phyloP scores from a whole-genome alignment of 2,329 filamentous ascomycete genomes.

The Dactylella cylindrospora region DNA sequence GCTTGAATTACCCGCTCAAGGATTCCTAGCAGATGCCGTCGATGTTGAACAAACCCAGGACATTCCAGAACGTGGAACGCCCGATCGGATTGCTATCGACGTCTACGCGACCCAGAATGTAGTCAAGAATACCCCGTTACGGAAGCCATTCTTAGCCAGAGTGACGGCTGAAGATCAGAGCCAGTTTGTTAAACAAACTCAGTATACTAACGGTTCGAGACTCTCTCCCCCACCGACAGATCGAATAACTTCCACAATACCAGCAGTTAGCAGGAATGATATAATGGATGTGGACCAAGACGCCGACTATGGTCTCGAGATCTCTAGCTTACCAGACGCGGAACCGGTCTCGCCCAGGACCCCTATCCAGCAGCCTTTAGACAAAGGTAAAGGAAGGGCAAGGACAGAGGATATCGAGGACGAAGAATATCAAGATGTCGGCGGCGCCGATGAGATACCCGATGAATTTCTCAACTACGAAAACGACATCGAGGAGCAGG shows the following conservation, averaged over 20 bases:
- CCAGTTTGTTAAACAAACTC: conserved; percentile 33
- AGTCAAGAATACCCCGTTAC: conserved; percentile 20
- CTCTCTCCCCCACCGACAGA: conserved; percentile 6
- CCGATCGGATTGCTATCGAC: conserved; percentile 25
- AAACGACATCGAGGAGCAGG: conserved; percentile 6
- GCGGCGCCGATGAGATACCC: conserved; percentile 22
- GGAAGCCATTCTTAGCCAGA: conserved; percentile 15
- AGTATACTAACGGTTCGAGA: conserved; percentile 26
- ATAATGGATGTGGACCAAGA: conserved; percentile 20
- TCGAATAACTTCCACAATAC: conserved; percentile 15
- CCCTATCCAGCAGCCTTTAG: conserved; percentile 2
- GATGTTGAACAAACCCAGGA: conserved; percentile 18
- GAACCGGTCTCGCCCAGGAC: conserved; percentile 8
- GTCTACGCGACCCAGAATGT: conserved; percentile 37
- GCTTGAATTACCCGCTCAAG: neutral
- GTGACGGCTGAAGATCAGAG: conserved; percentile 25
- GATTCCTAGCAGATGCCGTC: neutral
- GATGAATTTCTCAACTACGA: conserved; percentile 34
- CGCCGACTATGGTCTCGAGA: conserved; percentile 18
- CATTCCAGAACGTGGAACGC: conserved; percentile 4
- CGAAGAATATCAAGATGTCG: conserved; percentile 1
- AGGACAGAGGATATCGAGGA: conserved; percentile 6
- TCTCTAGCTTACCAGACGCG: conserved; percentile 35
- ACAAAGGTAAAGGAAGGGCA: conserved; percentile 31
- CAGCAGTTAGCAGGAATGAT: neutral